phyloP scores from a whole-genome alignment of 805 yeast species.

The Hanseniaspora valbyensis region DNA sequence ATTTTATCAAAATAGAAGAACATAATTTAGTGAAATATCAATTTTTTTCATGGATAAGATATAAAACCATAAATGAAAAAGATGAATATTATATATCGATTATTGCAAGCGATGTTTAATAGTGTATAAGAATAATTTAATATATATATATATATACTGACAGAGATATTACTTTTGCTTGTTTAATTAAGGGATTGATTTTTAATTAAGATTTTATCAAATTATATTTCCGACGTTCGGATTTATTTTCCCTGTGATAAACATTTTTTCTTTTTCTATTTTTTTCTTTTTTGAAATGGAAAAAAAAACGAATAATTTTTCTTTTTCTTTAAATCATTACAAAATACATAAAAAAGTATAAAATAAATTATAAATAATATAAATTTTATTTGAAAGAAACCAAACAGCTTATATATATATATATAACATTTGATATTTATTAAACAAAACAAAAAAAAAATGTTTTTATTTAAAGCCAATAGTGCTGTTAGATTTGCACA shows the following conservation, averaged over 20 bases:
- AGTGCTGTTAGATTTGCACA: neutral
- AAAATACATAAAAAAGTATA: too few species aligned
- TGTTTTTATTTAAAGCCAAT: neutral
- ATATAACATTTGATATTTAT: too few species aligned
- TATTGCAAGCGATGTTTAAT: constrained; percentile 2
- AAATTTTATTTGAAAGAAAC: too few species aligned
- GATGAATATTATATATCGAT: constrained; percentile 29
- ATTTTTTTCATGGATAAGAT: constrained; percentile 71
- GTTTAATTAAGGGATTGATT: too few species aligned
- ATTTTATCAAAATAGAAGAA: constrained; percentile 57
- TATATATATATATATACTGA: too few species aligned
- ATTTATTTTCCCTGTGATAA: neutral
- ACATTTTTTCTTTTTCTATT: neutral
- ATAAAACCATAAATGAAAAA: constrained; percentile 35
- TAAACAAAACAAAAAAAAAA: neutral
- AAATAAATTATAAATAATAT: too few species aligned
- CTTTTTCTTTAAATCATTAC: neutral
- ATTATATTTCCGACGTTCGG: neutral
- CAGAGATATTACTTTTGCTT: too few species aligned
- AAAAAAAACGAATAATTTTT: too few species aligned
- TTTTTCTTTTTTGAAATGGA: neutral
- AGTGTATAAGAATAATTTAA: too few species aligned
- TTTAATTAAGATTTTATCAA: too few species aligned
- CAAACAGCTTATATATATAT: too few species aligned
- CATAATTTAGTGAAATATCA: constrained; percentile 44